Evolutionary conservation across 2,329 filamentous ascomycete genomes (phyloP).

Genomic region (Mycogone perniciosa): DNA sequence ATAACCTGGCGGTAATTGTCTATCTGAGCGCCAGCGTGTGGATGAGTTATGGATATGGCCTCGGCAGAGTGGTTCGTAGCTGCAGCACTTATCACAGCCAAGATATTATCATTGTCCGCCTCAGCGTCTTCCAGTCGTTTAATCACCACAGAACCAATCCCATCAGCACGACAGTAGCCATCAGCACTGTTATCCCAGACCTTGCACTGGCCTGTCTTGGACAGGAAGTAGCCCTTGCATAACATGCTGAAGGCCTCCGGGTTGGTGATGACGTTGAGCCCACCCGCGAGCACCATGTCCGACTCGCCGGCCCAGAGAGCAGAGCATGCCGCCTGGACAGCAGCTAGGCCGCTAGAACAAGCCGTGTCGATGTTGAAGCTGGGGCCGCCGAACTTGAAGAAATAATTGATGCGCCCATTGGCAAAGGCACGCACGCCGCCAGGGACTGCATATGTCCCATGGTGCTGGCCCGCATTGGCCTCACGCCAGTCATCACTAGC

Average conservation of each 20-base stretch:
- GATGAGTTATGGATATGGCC: constrained; percentile 64
- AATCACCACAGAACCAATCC: constrained; percentile 65
- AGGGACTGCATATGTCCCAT: constrained; percentile 50
- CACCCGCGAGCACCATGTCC: constrained; percentile 74
- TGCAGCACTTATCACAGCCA: constrained; percentile 56
- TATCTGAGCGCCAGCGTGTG: constrained; percentile 57
- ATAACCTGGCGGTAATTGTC: constrained; percentile 58
- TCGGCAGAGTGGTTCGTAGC: constrained; percentile 67
- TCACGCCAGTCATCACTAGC: constrained; percentile 75
- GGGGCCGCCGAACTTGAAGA: constrained; percentile 69
- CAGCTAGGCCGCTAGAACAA: constrained; percentile 67
- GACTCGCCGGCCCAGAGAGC: constrained; percentile 57
- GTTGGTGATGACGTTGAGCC: constrained; percentile 73
- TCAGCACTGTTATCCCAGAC: constrained; percentile 76
- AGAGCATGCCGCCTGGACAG: constrained; percentile 44
- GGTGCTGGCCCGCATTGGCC: constrained; percentile 64
- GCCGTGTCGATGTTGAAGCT: constrained; percentile 70
- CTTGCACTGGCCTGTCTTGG: constrained; percentile 49
- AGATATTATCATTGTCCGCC: constrained; percentile 61
- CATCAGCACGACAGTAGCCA: constrained; percentile 77
- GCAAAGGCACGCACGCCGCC: constrained; percentile 45
- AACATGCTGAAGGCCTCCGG: constrained; percentile 71
- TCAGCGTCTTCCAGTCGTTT: constrained; percentile 76
- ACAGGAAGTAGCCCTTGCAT: constrained; percentile 71
- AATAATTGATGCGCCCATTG: constrained; percentile 65